phyloP scores from a whole-genome alignment of 192 early-diverging fungal genomes.

The Chytriomyces confervae region DNA sequence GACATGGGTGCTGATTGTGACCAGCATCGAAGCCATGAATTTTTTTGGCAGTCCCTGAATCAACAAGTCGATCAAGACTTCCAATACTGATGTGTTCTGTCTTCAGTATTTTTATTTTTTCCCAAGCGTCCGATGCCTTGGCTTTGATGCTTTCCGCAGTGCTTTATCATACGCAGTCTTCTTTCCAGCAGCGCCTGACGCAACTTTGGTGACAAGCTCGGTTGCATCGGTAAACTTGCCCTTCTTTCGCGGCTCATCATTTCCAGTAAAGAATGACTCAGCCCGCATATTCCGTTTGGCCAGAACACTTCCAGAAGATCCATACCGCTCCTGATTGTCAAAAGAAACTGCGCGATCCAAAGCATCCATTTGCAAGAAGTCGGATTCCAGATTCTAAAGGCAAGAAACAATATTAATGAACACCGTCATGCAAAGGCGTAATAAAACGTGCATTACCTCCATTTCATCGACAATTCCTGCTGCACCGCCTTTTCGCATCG shows the following conservation, averaged over 20 bases:
- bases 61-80: too few species aligned
- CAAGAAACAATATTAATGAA: not conserved
- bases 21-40: constrained; percentile 8
- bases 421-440: too few species aligned
- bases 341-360: constrained; percentile 27
- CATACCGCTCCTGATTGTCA: constrained; percentile 28
- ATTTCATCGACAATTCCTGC: constrained; percentile 20
- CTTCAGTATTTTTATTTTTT: not conserved
- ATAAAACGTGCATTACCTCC: too few species aligned
- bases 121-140: not conserved
- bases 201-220: not conserved
- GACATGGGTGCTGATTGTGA: constrained; percentile 84
- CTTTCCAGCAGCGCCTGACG: not conserved
- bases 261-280: constrained; percentile 18
- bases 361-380: constrained; percentile 30
- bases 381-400: constrained; percentile 32
- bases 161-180: not conserved
- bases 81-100: too few species aligned
- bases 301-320: constrained; percentile 22
- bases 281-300: constrained; percentile 23
- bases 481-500: constrained; percentile 24
- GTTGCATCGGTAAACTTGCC: not conserved
- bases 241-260: constrained; percentile 1
- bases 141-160: not conserved
- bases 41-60: too few species aligned